Evolutionary conservation across 2,329 filamentous ascomycete species (phyloP), one percentile per base, ranked within the genome.

Genomic region (Zymoseptoria ardabiliae): DNA sequence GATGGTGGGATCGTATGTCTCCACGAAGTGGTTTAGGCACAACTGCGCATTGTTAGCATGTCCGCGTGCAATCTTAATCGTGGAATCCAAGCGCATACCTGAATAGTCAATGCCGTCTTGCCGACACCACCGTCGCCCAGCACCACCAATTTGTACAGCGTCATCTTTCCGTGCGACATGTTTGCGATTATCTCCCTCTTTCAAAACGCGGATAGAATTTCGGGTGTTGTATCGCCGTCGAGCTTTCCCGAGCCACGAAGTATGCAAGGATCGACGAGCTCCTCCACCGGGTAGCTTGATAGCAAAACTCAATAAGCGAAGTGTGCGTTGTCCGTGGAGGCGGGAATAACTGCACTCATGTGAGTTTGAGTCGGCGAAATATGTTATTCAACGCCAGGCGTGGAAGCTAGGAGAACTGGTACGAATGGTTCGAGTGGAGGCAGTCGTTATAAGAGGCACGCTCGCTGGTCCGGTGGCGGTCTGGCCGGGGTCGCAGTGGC

Each of bases 91-190:
- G 17, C 17, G 53, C 63, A 49, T 59, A 72, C 70, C 65, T 97
- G 94, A 73, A 99, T 97, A 61, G 94, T 97, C 82, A 99, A 85
- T 80, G 94, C 97, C 63, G 93, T 97, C 83, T 99, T 99, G 80
- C 94, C 94, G 67, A 99, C 94, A 77, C 94, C 94, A 83, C 94
- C 94, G 72, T 95, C 94, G 70, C 94, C 94, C 67, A 99, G 92
- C 63, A 97, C 94, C 63, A 99, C 94, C 79, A 96, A 79, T 80
- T 96, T 96, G 79, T 96, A 96, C 63, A 74, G 61, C 22, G 72
- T 74, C 72, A 74, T 74, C 66, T 73, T 74, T 49, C 71, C 71
- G 68, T 71, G 68, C 62, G 70, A 70, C 70, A 72, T 72, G 58
- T 53, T 60, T 58, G 57, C 59, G 56, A 58, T 53, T 51, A 53